Base-by-base conservation (phyloP, 1,139 yeast species). In the Blastobotrys ciferrii region DNA sequence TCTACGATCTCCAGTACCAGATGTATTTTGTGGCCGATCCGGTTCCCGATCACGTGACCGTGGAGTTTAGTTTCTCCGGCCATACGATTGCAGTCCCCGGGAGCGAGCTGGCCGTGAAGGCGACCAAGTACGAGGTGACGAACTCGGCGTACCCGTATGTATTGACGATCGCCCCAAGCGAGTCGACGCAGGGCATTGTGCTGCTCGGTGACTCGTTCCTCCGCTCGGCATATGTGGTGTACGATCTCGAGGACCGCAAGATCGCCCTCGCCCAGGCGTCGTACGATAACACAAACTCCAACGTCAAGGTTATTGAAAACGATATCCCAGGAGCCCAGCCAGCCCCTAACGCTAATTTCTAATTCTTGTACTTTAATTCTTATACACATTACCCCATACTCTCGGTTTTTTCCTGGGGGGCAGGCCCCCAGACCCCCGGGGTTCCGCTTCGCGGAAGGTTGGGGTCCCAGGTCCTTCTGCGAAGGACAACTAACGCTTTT, bases 171-270 rank as follows among this genome's bases (percentile, higher is more conserved):
- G 54, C 61, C 20, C 59, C 65, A 4, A 40, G 55, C 15, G 50
- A 57, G 5, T 40, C 44, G 20, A 57, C 57, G 14, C 47, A 41
- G 4, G 53, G 53, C 44, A 48, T 59, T 47, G 50, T 55, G 36
- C 60, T 67, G 49, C 65, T 88, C 12, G 96, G 97, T 28, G 96
- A 87, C 64, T 78, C 84, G 19, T 82, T 89, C 66, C 68, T 89
- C 57, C 75, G 88, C 49, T 74, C 80, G 45, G 89, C 87, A 6
- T 89, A 89, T 63, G 78, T 82, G 43, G 95, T 88, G 31, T 87
- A 80, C 59, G 94, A 89, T 65, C 69, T 87, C 54, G 89, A 84
- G 23, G 78, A 77, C 54, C 66, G 70, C 46, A 78, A 81, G 59
- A 72, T 88, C 28, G 81, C 84, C 0, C 53, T 89, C 45, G 96